phyloP scores from a whole-genome alignment of 805 yeast genomes.

The Wickerhamomyces queroliae region DNA sequence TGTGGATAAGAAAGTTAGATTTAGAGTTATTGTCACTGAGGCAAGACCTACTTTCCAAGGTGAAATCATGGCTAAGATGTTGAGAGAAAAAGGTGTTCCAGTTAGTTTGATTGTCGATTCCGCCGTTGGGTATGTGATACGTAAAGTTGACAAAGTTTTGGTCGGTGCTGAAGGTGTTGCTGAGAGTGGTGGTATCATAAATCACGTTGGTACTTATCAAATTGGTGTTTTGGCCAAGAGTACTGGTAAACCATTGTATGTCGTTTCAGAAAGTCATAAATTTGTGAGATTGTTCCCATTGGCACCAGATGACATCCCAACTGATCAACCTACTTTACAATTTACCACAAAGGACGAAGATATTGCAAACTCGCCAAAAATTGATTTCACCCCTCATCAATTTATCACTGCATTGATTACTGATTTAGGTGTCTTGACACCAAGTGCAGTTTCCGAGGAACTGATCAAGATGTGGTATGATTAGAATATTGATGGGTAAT shows the following conservation, averaged over 20 bases:
- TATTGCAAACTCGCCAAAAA: conserved; percentile 44
- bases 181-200: conserved; percentile 96
- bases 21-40: conserved; percentile 88
- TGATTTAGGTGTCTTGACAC: conserved; percentile 93
- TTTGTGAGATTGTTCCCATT: conserved; percentile 95
- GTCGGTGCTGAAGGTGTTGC: conserved; percentile 99
- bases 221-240: conserved; percentile 88
- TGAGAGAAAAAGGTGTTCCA: conserved; percentile 74
- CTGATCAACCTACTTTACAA: conserved; percentile 40
- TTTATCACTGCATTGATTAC: conserved; percentile 93
- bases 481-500: conserved; percentile 24
- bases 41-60: conserved; percentile 84
- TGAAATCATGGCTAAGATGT: conserved; percentile 57
- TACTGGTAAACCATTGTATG: conserved; percentile 90
- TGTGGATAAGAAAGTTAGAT: conserved; percentile 69
- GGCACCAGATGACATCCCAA: conserved; percentile 86
- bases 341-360: conserved; percentile 32
- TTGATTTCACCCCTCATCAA: conserved; percentile 95
- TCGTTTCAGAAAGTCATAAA: conserved; percentile 91
- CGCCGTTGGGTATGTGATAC: conserved; percentile 89
- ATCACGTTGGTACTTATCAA: conserved; percentile 91
- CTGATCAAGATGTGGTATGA: conserved; percentile 98
- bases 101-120: conserved; percentile 84
- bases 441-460: conserved; percentile 98
- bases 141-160: conserved; percentile 85